Evolutionary conservation across 306 rosid species (phyloP), one percentile per base, ranked within the genome.

Genomic region (Biancaea sappan): DNA sequence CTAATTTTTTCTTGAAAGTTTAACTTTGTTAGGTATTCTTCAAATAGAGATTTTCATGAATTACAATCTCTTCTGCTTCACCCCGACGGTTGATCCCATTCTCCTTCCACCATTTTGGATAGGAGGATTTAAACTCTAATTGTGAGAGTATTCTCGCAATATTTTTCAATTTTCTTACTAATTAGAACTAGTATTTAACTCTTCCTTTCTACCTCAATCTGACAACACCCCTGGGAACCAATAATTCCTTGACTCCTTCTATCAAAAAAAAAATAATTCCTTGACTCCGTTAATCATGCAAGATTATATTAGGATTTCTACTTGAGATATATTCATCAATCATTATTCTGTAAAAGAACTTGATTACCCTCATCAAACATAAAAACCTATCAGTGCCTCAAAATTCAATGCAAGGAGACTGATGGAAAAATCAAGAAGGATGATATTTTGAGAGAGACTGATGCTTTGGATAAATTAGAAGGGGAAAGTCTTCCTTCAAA

Each of bases 281-380:
- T 16, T 47, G 53, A 16, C 22, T 5, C 2, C 5, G 53, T n/a
- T 47, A 47, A 4, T 47, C 53, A 16, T 16, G 13, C 43, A 47
- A 6, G 53, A 47, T 21, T 47, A 47, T 47, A 16, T 5, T 47
- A 61, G 21, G 46, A 18, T 13, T 43, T 41, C 18, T 11, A 62
- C 67, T 5, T 5, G 11, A 31, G 24, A 62, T 62, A 21, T 62
- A 37, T 61, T 18, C 47, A 9, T 34, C 28, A 60, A n/a, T 60
- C 11, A 11, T 15, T 19, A 46, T 7, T 18, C 19, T 13, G 48
- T 19, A 31, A 25, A 44, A 19, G 12, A 73, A 24, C 48, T 46
- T 32, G 31, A 73, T 73, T 28, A 28, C 48, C n/a, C 52, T 16
- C 8, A 46, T 15, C 34, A 59, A 73, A 73, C 77, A 59, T 13